Evolutionary conservation across 495 filamentous ascomycete genomes (phyloP), one percentile per base, ranked within the genome.

Genomic region (Penicillium robsamsonii): DNA sequence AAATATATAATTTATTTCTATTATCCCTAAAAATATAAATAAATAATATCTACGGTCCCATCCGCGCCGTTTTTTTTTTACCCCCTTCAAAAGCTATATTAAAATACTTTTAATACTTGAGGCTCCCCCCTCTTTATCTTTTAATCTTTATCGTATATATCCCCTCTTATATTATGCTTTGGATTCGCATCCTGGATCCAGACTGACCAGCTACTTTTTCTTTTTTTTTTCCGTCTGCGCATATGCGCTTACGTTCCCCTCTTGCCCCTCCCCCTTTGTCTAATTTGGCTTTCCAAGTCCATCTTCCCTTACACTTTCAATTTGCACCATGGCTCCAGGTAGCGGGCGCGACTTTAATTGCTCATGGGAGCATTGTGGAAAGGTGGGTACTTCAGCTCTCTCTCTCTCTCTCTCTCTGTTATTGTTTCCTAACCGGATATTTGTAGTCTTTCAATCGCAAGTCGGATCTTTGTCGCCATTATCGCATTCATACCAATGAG

Each of bases 401-500:
- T n/a, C n/a, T n/a, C 22, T 45, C 13, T 37, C n/a, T n/a, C 38
- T 37, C 33, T 3, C 22, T 45, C 13, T 37, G 12, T 41, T n/a
- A 10, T n/a, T 31, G 50, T 40, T 8, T 15, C 25, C 44, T 35
- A 38, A 51, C 44, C n/a, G 20, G 13, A 7, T 52, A 38, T 50
- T 45, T 38, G 56, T 56, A 95, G 90, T 89, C 87, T 57, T 96
- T 96, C 82, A 94, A 93, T 80, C 85, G 91, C 74, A 96, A 94
- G 70, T 96, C 91, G 9, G 91, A 96, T 74, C 80, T 96, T 50
- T 88, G 90, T 70, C 81, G 91, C 65, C 91, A 96, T 70, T 89
- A 89, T 69, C 83, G 91, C 46, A 96, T 96, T 67, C 91, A 96
- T 64, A 96, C 91, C 61, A 92, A 93, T 68, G 91, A 94, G 66